Conservation (phyloP, 2,329 filamentous ascomycete genomes). For the Monosporascus ibericus region DNA sequence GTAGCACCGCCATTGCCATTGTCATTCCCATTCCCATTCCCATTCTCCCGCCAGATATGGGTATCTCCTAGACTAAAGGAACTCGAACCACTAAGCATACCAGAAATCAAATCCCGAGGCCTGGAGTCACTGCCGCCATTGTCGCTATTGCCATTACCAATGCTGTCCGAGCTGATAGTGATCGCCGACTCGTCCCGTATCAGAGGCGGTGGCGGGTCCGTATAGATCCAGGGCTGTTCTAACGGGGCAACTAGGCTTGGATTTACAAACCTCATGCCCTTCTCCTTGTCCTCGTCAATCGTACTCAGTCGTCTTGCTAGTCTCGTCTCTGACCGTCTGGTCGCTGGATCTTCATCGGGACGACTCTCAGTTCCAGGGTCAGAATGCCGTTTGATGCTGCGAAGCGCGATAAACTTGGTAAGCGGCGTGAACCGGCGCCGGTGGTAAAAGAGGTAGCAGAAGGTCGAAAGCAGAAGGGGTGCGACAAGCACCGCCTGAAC, state of each 20-base stretch:
- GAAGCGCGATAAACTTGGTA: conserved; percentile 85
- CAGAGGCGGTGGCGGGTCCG: conserved; percentile 42
- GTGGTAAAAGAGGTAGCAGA: conserved; percentile 88
- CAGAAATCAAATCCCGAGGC: not conserved
- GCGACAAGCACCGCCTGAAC: conserved; percentile 65
- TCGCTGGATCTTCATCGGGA: conserved; percentile 32
- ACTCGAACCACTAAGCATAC: conserved; percentile 21
- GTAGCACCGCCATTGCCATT: conserved; percentile 12
- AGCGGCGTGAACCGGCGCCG: conserved; percentile 76
- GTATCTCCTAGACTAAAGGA: conserved; percentile 25
- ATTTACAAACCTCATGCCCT: conserved; percentile 66
- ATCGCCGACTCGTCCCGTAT: conserved; percentile 12
- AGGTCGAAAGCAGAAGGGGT: conserved; percentile 70
- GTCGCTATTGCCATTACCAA: conserved; percentile 2
- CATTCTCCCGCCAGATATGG: conserved; percentile 22
- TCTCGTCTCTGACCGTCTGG: conserved; percentile 27
- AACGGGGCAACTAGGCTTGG: conserved; percentile 66
- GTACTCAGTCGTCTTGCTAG: conserved; percentile 53
- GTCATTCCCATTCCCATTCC: conserved; percentile 17
- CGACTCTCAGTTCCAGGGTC: conserved; percentile 40
- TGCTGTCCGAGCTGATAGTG: conserved; percentile 6
- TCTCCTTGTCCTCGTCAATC: conserved; percentile 66
- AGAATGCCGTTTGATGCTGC: conserved; percentile 67
- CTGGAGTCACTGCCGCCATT: not conserved
- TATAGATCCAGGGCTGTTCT: conserved; percentile 64